phyloP scores from a whole-genome alignment of 1,284 basidiomycete species.

The Boletus semigastroideus region DNA sequence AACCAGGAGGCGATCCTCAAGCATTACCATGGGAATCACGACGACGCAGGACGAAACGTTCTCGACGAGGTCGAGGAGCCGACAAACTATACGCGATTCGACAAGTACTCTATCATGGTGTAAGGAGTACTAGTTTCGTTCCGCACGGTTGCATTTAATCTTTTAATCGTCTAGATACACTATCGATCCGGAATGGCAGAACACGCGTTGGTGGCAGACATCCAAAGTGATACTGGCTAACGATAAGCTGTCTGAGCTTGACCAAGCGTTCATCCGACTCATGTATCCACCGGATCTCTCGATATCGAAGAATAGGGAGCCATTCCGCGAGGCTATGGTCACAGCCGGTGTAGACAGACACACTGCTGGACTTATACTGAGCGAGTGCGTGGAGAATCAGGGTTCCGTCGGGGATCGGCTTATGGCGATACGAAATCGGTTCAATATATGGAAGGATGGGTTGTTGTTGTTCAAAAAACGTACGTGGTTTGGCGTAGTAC shows the following conservation, averaged over 20 bases:
- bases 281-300: neutral
- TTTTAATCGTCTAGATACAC: neutral
- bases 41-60: neutral
- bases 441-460: neutral
- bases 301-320: neutral
- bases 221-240: neutral
- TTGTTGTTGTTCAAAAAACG: neutral
- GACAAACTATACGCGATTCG: neutral
- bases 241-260: neutral
- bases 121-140: neutral
- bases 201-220: no score
- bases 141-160: neutral
- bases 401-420: neutral
- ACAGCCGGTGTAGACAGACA: neutral
- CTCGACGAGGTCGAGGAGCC: neutral
- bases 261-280: neutral
- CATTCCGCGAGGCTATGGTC: neutral
- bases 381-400: neutral
- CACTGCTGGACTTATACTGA: neutral
- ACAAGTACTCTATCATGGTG: neutral
- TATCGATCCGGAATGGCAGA: neutral
- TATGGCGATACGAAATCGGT: neutral
- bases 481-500: neutral
- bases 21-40: neutral
- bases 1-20: neutral